Evolutionary conservation across 176 grass and related monocot genomes (phyloP).

Genomic region (Oryza punctata): DNA sequence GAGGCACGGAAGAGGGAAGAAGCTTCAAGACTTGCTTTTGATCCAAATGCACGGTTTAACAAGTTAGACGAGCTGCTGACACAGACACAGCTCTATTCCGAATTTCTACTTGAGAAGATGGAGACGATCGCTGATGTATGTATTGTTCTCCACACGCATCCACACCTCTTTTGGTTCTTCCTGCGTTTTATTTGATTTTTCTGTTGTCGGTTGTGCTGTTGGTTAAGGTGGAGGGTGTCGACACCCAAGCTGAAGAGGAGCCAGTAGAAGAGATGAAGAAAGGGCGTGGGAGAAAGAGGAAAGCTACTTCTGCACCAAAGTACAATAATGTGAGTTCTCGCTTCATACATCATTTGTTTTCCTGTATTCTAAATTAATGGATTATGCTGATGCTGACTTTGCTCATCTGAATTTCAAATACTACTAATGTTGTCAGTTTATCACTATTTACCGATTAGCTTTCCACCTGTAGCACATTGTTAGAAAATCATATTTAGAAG

Average conservation of each 20-base stretch:
- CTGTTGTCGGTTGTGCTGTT: conserved; percentile 22
- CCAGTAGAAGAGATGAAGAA: conserved; percentile 54
- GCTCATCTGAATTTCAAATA: background rate
- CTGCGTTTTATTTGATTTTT: background rate
- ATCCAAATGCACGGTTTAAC: conserved; percentile 61
- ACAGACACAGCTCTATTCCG: conserved; percentile 81
- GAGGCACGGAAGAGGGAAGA: conserved; percentile 50
- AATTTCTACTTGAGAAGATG: conserved; percentile 98
- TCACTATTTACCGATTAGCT: background rate
- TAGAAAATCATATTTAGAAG: background rate
- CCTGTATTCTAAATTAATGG: background rate
- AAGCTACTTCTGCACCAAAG: conserved; percentile 40
- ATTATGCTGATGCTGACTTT: conserved; percentile 26
- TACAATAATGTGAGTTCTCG: conserved; percentile 79
- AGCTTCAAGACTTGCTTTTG: conserved; percentile 35
- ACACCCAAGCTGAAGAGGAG: conserved; percentile 52
- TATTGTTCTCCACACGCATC: background rate
- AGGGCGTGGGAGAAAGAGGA: conserved; percentile 69
- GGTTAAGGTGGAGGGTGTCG: conserved; percentile 42
- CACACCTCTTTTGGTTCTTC: background rate
- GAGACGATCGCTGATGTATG: conserved; percentile 75
- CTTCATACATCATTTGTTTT: conserved; percentile 32
- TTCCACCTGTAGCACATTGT: background rate
- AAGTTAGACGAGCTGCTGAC: conserved; percentile 90
- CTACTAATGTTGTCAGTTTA: background rate